Evolutionary conservation across 305 asterid genomes (phyloP).

Genomic region (Solanum aculeatissimum): DNA sequence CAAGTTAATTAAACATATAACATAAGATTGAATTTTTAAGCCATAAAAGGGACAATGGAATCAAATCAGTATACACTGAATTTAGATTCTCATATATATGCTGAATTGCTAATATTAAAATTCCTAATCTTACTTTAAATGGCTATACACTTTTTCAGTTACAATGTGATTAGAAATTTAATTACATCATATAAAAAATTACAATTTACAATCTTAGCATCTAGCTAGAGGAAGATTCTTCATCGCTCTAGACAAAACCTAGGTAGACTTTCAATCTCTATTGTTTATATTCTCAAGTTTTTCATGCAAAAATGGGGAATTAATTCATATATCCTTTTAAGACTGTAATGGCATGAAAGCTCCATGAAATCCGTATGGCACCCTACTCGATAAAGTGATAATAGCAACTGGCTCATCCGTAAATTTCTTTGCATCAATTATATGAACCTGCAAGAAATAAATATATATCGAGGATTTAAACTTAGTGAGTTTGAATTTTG

Average conservation of each 20-base stretch:
- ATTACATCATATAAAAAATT: not conserved
- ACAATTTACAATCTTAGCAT: not conserved
- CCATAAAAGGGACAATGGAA: not conserved
- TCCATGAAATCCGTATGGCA: constrained; percentile 11
- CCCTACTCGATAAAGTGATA: not conserved
- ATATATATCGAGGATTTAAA: not conserved
- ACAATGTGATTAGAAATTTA: not conserved
- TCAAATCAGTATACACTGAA: not conserved
- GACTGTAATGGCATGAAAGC: not conserved
- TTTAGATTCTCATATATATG: not conserved
- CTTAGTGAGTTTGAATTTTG: not conserved
- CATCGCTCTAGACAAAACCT: not conserved
- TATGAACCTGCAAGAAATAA: not conserved
- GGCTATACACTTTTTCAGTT: not conserved
- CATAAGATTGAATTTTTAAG: not conserved
- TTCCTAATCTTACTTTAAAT: not conserved
- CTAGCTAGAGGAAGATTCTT: not conserved
- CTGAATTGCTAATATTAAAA: not conserved
- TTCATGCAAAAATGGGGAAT: not conserved
- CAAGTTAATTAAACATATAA: not conserved
- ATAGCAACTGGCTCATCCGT: not conserved
- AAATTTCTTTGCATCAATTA: constrained; percentile 2
- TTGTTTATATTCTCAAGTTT: not conserved
- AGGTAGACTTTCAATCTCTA: not conserved
- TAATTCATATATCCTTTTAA: not conserved